Evolutionary conservation across 805 yeast genomes (phyloP).

Genomic region (Nakazawaea ernobii): DNA sequence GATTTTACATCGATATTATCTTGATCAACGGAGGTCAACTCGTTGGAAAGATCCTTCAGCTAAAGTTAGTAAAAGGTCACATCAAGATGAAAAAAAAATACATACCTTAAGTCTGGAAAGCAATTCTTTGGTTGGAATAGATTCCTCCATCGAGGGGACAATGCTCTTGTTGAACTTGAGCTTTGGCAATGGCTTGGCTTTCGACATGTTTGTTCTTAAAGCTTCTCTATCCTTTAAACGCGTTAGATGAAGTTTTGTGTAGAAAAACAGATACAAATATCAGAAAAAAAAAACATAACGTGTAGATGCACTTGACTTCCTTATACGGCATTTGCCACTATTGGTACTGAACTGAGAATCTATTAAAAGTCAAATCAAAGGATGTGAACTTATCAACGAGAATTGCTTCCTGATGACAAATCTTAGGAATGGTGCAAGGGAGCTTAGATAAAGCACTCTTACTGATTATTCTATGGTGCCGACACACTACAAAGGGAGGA

Average conservation of each 20-base stretch:
- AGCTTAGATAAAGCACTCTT: too few relatives aligned
- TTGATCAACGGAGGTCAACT: slow-evolving; percentile 58
- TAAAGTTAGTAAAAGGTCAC: not conserved
- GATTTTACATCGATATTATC: slow-evolving; percentile 45
- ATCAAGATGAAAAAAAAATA: not conserved
- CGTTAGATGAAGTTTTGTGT: too few relatives aligned
- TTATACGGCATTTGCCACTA: too few relatives aligned
- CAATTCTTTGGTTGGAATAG: slow-evolving; percentile 59
- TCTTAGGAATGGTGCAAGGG: too few relatives aligned
- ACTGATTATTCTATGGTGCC: too few relatives aligned
- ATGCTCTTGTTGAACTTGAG: slow-evolving; percentile 38
- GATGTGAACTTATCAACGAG: too few relatives aligned
- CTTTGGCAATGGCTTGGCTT: not conserved
- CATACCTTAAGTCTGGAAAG: slow-evolving; percentile 45
- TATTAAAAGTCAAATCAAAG: too few relatives aligned
- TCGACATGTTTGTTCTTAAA: not conserved
- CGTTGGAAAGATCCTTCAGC: slow-evolving; percentile 45
- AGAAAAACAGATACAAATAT: not conserved
- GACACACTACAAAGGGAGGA: too few relatives aligned
- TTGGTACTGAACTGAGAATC: too few relatives aligned
- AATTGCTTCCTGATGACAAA: too few relatives aligned
- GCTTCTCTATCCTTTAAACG: not conserved
- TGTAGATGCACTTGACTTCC: too few relatives aligned
- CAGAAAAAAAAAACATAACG: too few relatives aligned
- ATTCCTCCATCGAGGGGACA: slow-evolving; percentile 49